Evolutionary conservation across 495 filamentous ascomycete species (phyloP).

Genomic region (Thermochaetoides thermophila): DNA sequence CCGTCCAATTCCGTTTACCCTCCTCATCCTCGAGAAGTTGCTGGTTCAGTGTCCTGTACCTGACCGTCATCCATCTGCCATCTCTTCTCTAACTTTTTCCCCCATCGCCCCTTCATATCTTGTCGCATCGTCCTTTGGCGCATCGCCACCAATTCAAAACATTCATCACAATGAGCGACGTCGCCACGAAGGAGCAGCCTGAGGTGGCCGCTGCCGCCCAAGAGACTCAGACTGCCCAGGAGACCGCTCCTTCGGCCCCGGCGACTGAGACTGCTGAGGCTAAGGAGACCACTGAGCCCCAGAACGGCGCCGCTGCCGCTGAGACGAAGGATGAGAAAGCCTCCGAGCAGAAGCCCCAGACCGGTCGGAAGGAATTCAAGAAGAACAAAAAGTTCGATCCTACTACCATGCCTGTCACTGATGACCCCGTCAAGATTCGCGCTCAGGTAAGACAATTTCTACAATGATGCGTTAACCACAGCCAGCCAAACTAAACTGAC

Average conservation of each 20-base stretch:
- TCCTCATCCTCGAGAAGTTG: no score
- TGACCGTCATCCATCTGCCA: neutral
- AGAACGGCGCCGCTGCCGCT: constrained; percentile 2
- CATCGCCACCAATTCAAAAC: constrained; percentile 2
- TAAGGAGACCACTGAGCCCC: constrained; percentile 1
- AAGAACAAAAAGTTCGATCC: constrained; percentile 52
- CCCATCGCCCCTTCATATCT: neutral
- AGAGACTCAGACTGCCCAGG: constrained; percentile 9
- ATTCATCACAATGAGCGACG: constrained; percentile 19
- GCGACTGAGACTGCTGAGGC: neutral
- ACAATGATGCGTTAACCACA: no score
- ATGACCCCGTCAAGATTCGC: constrained; percentile 56
- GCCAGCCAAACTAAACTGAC: no score
- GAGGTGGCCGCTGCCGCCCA: constrained; percentile 9
- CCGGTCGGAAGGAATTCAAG: constrained; percentile 13
- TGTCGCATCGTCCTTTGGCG: constrained; percentile 1
- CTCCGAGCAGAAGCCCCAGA: constrained; percentile 9
- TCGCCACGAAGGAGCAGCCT: constrained; percentile 11
- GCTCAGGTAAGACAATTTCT: constrained; percentile 13
- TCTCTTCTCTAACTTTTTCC: neutral
- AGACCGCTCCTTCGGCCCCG: constrained; percentile 7
- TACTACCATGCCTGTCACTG: constrained; percentile 42
- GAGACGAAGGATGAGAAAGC: constrained; percentile 8
- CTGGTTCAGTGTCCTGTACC: neutral
- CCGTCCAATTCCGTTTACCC: neutral